Evolutionary conservation across 1,284 basidiomycete genomes (phyloP).

Genomic region (Meira nashicola): DNA sequence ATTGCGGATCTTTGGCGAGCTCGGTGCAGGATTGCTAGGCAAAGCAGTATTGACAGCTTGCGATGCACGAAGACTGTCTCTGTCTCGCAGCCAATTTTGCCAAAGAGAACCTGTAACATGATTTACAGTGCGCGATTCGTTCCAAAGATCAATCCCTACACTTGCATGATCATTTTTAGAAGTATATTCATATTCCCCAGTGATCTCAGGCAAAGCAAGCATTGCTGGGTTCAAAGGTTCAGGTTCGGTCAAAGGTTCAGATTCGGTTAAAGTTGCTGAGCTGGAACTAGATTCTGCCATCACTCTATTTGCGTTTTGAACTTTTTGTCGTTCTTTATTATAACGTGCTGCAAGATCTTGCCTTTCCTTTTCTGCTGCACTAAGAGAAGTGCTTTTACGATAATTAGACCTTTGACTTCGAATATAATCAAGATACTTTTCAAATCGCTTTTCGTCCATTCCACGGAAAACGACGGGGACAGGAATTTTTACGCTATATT

Average conservation of each 20-base stretch:
- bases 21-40: neutral
- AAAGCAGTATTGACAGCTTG: neutral
- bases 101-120: neutral
- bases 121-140: neutral
- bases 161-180: neutral
- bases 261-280: neutral
- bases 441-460: conserved; percentile 5
- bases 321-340: neutral
- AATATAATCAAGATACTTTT: conserved; percentile 9
- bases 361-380: conserved; percentile 2
- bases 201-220: neutral
- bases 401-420: neutral
- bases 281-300: neutral
- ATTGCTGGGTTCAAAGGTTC: neutral
- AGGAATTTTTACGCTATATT: neutral
- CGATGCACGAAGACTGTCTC: neutral
- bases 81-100: neutral
- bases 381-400: neutral
- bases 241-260: neutral
- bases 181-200: neutral
- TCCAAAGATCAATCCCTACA: neutral
- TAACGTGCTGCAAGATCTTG: neutral
- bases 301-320: neutral
- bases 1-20: neutral
- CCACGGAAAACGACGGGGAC: neutral